A percentile compares a stretch with the other conserved stretches of the same genome.
These are phyloP conservation scores for Aspergillus sp. DNA, from an alignment of 2,329 filamentous ascomycete species.

Conservation along the genomic window DNA sequence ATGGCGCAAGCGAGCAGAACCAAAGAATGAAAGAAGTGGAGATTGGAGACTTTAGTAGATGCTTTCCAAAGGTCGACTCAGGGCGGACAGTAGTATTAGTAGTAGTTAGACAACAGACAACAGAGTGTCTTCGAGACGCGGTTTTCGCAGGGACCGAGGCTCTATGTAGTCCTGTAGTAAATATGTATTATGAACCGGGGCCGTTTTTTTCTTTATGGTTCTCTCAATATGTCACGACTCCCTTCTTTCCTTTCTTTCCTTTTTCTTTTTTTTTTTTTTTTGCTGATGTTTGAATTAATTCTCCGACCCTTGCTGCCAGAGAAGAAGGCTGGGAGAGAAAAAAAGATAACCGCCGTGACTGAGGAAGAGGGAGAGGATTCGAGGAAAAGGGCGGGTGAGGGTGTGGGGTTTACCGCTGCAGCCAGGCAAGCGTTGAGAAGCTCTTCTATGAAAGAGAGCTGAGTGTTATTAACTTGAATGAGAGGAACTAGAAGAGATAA, in stretches of 20 bases:
- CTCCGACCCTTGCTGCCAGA: conserved; percentile 7
- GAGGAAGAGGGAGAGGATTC: conserved; percentile 1
- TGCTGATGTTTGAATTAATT: conserved; percentile 1
- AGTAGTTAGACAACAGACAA: no score
- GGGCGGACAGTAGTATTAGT: no score
- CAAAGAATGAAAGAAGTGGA: conserved; percentile 14
- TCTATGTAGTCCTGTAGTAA: no score
- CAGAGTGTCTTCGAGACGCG: no score
- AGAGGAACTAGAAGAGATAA: neutral
- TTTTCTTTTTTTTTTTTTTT: neutral
- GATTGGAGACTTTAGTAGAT: conserved; percentile 4
- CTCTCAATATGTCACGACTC: no score
- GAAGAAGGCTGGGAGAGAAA: conserved; percentile 7
- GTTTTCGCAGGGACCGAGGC: no score
- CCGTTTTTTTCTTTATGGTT: no score
- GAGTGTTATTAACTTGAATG: neutral
- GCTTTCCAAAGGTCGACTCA: neutral
- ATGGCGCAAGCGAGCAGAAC: conserved; percentile 20
- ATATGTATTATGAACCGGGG: no score
- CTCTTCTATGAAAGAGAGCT: neutral
- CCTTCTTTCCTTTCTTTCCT: neutral
- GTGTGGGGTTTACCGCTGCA: conserved; percentile 24
- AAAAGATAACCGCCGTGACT: conserved; percentile 4
- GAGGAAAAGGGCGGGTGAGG: conserved; percentile 9
- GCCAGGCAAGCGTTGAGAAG: conserved; percentile 20